Evolutionary conservation across 352 stramenopile genomes (phyloP), one percentile per base, ranked within the genome.

Genomic region (Globisporangium camurandrum): DNA sequence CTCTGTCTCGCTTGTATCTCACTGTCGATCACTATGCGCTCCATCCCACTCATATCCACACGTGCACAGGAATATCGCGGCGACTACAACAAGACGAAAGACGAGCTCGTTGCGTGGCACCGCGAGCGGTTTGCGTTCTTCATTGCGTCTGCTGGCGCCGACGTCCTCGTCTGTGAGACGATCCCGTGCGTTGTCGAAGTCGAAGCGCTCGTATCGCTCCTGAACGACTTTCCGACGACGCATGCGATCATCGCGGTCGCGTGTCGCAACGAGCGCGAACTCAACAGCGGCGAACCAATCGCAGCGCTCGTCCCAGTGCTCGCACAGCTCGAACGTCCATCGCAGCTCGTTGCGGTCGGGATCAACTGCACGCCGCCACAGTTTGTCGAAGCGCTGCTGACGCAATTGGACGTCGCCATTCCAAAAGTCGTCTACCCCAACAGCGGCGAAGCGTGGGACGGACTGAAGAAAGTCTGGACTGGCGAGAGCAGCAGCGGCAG

Each of bases 151-250:
- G 24, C 57, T 12, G 63, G 72, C 5, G 79, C 71, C 0, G 76
- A 93, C 64, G 75, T 94, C 20, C 40, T 94, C 12, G 67, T 91
- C 23, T 90, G 78, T 53, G 85, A 95, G 75, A 95, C 85, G 19
- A 81, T 95, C 20, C 85, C 85, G 27, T 93, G 81, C 42, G 64
- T 95, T 19, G 69, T 72, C 20, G 85, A 95, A 51, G 79, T 90
- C 16, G 69, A 78, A 20, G 85, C 81, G 3, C 76, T 94, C 42
- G 60, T 93, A n/a, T 49, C 82, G 34, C 59, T 92, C 31, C 62
- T 93, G 9, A 84, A 95, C 59, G 73, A 79, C 26, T 69, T 75
- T 49, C 76, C 73, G 7, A 50, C 46, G 8, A 64, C 64, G 4
- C 61, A 79, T 46, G 74, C 66, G 14, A 85, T 91, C 46, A 55